Evolutionary conservation across 2,329 filamentous ascomycete genomes (phyloP).

Genomic region (Aschersonia sp.): DNA sequence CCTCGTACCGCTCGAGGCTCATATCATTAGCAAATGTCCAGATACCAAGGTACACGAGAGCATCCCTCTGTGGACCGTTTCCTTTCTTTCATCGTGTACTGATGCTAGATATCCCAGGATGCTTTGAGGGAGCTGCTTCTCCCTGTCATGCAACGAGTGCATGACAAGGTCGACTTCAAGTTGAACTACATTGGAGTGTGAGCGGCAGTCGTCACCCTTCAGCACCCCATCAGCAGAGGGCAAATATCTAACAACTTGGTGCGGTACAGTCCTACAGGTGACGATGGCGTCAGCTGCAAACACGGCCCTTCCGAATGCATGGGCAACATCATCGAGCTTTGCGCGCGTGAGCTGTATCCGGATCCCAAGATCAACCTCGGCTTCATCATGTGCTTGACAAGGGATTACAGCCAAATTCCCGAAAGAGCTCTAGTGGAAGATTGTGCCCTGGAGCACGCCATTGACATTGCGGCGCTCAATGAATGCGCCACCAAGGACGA

Average conservation of each 20-base stretch:
- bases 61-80: neutral
- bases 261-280: constrained; percentile 44
- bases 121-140: constrained; percentile 71
- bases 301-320: constrained; percentile 84
- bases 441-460: constrained; percentile 81
- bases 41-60: constrained; percentile 52
- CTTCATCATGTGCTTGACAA: constrained; percentile 81
- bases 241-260: neutral
- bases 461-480: constrained; percentile 71
- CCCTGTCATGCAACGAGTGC: constrained; percentile 70
- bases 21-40: constrained; percentile 96
- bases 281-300: constrained; percentile 75
- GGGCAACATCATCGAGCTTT: constrained; percentile 89
- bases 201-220: constrained; percentile 10
- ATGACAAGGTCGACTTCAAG: constrained; percentile 78
- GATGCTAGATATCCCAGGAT: constrained; percentile 26
- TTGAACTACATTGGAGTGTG: constrained; percentile 81
- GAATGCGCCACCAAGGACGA: constrained; percentile 67
- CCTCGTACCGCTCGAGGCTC: constrained; percentile 70
- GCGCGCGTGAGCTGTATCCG: constrained; percentile 69
- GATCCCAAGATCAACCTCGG: constrained; percentile 80
- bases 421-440: constrained; percentile 64
- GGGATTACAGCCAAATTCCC: constrained; percentile 65
- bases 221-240: neutral
- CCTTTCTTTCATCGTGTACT: neutral